Evolutionary conservation across 352 stramenopile genomes (phyloP).

Genomic region (Phytopythium kandeliae): DNA sequence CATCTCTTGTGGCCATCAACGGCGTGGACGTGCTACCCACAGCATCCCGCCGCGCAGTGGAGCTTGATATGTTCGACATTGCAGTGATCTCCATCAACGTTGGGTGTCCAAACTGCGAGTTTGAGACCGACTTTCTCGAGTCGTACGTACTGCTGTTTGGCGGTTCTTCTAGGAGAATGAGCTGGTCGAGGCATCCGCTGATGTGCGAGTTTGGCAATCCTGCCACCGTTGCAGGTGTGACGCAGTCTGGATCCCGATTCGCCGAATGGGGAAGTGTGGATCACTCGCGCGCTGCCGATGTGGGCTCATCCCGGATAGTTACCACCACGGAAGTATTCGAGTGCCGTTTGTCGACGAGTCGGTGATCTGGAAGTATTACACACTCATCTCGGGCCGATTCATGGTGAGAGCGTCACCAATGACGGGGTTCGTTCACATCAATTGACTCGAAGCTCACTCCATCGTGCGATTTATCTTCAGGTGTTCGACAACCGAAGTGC

Average conservation of each 20-base stretch:
- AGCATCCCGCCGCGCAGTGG: constrained; percentile 23
- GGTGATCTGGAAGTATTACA: constrained; percentile 73
- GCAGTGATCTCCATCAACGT: constrained; percentile 56
- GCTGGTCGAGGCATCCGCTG: no score
- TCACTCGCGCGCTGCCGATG: constrained; percentile 60
- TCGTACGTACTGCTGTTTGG: constrained; percentile 25
- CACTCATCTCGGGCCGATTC: constrained; percentile 52
- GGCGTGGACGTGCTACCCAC: constrained; percentile 26
- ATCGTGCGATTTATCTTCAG: background rate
- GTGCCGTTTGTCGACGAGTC: constrained; percentile 68
- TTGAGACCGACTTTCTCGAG: constrained; percentile 75
- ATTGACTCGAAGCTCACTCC: background rate
- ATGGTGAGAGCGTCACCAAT: constrained; percentile 30
- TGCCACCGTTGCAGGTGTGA: constrained; percentile 19
- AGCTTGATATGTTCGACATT: constrained; percentile 65
- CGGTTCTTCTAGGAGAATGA: no score
- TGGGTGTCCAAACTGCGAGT: constrained; percentile 59
- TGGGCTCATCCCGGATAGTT: constrained; percentile 65
- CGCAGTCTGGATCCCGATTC: constrained; percentile 62
- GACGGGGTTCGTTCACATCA: background rate
- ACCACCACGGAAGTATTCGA: constrained; percentile 59
- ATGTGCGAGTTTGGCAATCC: background rate
- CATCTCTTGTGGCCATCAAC: constrained; percentile 50
- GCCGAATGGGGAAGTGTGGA: constrained; percentile 38
- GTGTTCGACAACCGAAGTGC: constrained; percentile 16